These are phyloP conservation scores for Salix suchowensis DNA, from an alignment of 345 rosid genomes.

Conservation along the genomic window DNA sequence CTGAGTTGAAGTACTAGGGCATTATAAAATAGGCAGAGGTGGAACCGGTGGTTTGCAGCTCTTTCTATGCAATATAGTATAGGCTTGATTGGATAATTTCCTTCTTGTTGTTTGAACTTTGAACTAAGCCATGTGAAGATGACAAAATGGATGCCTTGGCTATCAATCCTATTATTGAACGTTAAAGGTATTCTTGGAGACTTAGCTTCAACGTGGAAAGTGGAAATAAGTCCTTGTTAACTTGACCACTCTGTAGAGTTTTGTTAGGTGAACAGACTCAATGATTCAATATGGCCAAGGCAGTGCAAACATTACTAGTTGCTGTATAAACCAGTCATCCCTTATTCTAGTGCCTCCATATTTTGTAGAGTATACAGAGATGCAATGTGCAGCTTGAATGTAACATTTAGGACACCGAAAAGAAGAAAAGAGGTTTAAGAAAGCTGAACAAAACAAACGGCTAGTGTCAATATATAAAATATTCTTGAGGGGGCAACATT, in stretches of 20 bases:
- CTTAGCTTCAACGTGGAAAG: not conserved
- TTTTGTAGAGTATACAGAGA: not conserved
- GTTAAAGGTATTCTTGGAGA: not conserved
- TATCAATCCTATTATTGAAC: not conserved
- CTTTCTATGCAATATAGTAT: not conserved
- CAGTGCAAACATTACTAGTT: not conserved
- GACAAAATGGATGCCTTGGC: not conserved
- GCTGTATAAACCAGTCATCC: not conserved
- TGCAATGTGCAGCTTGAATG: not conserved
- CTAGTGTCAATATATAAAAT: not conserved
- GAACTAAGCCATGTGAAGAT: not conserved
- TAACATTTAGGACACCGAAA: not conserved
- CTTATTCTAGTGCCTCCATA: not conserved
- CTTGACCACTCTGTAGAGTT: not conserved
- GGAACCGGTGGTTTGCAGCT: not conserved
- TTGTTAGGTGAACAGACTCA: not conserved
- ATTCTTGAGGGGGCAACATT: too few species aligned
- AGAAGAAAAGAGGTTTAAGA: not conserved
- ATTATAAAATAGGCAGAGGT: not conserved
- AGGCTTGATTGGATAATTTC: not conserved
- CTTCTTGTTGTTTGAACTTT: not conserved
- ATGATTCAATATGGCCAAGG: not conserved
- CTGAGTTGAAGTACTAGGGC: not conserved
- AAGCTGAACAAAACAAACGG: not conserved
- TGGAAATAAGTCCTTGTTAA: not conserved